phyloP scores from a whole-genome alignment of 768 basidiomycete species.

The Candolleomyces efflorescens region DNA sequence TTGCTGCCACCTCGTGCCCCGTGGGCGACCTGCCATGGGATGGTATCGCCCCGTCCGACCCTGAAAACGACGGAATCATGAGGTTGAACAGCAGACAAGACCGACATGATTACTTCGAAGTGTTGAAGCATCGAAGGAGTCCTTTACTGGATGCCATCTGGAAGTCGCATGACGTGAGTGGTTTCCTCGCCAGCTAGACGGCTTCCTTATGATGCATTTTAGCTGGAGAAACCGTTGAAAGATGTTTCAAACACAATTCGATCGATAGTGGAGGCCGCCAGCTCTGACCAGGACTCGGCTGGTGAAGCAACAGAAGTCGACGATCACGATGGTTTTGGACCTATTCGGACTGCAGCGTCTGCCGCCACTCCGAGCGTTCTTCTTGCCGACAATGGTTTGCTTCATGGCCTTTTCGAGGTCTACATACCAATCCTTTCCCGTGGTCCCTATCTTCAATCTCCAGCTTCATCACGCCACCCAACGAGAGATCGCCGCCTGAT shows the following conservation, averaged over 20 bases:
- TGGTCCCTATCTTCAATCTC: constrained; percentile 59
- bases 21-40: constrained; percentile 28
- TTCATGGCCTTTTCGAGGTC: constrained; percentile 38
- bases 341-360: constrained; percentile 36
- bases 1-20: constrained; percentile 37
- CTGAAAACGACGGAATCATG: constrained; percentile 1
- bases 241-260: background rate
- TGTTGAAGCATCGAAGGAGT: constrained; percentile 14
- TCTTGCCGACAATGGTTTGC: constrained; percentile 21
- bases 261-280: background rate
- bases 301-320: constrained; percentile 25
- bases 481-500: constrained; percentile 61
- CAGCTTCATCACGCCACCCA: constrained; percentile 48
- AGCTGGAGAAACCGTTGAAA: background rate
- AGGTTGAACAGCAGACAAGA: background rate
- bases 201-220: background rate
- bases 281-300: background rate
- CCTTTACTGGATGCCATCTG: constrained; percentile 58
- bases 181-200: background rate
- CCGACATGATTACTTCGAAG: background rate
- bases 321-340: constrained; percentile 56
- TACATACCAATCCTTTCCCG: constrained; percentile 60
- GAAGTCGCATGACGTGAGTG: constrained; percentile 63
- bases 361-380: constrained; percentile 24
- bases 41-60: constrained; percentile 20